phyloP scores from a whole-genome alignment of 805 yeast species.

The Teunomyces kruisii region DNA sequence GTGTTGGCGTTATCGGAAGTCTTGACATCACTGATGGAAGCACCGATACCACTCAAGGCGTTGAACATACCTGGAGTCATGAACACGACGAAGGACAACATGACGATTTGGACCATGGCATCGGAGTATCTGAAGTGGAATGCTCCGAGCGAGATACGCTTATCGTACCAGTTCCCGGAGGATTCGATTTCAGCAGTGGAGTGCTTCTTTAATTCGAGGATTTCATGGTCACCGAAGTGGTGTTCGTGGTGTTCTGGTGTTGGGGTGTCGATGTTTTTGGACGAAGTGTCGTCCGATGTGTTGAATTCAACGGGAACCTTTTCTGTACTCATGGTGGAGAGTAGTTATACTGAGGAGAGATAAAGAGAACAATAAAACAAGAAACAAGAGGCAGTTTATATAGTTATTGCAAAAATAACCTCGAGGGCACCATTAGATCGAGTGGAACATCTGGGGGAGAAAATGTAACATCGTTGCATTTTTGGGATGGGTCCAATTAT shows the following conservation, averaged over 20 bases:
- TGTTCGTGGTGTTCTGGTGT: background rate
- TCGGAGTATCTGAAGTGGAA: slow-evolving; percentile 30
- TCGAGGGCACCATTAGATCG: background rate
- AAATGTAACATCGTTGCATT: slow-evolving; percentile 10
- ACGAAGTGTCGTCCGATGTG: slow-evolving; percentile 7
- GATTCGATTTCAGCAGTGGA: slow-evolving; percentile 30
- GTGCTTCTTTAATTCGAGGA: slow-evolving; percentile 23
- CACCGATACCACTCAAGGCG: slow-evolving; percentile 50
- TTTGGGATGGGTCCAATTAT: background rate
- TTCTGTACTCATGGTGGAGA: slow-evolving; percentile 1
- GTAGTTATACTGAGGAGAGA: background rate
- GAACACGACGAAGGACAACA: slow-evolving; percentile 47
- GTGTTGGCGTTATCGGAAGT: slow-evolving; percentile 50
- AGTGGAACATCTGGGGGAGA: background rate
- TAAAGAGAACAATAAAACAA: background rate
- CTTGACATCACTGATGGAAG: slow-evolving; percentile 37
- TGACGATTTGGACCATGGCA: slow-evolving; percentile 42
- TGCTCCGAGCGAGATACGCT: slow-evolving; percentile 6
- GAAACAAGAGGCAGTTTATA: background rate
- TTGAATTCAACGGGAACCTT: slow-evolving; percentile 6
- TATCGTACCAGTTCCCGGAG: slow-evolving; percentile 45
- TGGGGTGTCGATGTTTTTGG: background rate
- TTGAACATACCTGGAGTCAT: slow-evolving; percentile 54
- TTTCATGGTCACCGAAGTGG: slow-evolving; percentile 10
- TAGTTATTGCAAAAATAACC: background rate